A percentile compares a stretch with the other conserved stretches of the same genome.
These are phyloP conservation scores for Epichloe brachyelytri DNA, from an alignment of 2,329 filamentous ascomycete species.

Conservation along the genomic window DNA sequence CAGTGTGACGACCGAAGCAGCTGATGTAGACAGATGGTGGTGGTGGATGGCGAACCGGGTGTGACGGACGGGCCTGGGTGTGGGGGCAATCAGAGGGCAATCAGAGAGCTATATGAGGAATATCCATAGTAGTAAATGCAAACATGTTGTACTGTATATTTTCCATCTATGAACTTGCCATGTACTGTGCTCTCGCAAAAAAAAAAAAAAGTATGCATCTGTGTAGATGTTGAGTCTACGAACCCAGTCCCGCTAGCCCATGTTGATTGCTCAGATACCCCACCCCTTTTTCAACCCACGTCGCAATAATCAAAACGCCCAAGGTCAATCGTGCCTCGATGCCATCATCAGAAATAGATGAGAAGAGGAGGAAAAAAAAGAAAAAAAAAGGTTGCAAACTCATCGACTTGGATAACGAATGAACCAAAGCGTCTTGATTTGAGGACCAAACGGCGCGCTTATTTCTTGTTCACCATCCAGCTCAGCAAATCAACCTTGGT, in stretches of 20 bases:
- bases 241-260: slow-evolving; percentile 5
- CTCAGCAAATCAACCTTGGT: slow-evolving; percentile 93
- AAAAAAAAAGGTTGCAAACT: neutral
- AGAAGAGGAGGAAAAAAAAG: neutral
- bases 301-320: neutral
- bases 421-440: neutral
- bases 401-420: neutral
- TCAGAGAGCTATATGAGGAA: too few species aligned
- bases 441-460: neutral
- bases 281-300: slow-evolving; percentile 1
- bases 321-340: neutral
- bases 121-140: slow-evolving; percentile 3
- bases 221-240: slow-evolving; percentile 32
- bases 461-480: slow-evolving; percentile 66
- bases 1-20: slow-evolving; percentile 50
- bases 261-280: slow-evolving; percentile 6
- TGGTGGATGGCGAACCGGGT: slow-evolving; percentile 73
- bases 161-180: neutral
- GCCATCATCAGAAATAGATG: neutral
- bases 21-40: slow-evolving; percentile 78
- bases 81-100: too few species aligned
- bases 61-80: slow-evolving; percentile 19
- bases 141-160: slow-evolving; percentile 7
- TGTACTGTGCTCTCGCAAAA: neutral
- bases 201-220: slow-evolving; percentile 2